phyloP scores from a whole-genome alignment of 768 basidiomycete genomes.

The Russula griseocarnosa region DNA sequence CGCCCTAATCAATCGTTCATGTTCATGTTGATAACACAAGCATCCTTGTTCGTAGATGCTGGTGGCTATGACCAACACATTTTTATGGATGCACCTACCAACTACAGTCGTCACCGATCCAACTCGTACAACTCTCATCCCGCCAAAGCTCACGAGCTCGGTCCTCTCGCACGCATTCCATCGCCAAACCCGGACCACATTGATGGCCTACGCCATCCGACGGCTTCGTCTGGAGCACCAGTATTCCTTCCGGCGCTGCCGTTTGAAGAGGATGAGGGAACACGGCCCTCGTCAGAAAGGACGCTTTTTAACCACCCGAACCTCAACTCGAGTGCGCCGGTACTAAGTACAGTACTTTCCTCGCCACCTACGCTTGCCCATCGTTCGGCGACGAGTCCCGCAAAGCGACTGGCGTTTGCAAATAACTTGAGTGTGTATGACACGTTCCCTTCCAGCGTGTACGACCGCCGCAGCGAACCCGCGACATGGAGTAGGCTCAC shows the following conservation, averaged over 20 bases:
- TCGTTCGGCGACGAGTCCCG: conserved; percentile 63
- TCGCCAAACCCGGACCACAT: conserved; percentile 82
- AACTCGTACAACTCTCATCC: conserved; percentile 73
- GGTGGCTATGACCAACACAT: conserved; percentile 61
- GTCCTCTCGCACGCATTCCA: conserved; percentile 78
- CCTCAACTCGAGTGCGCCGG: conserved; percentile 83
- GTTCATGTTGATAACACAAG: not conserved
- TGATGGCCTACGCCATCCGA: conserved; percentile 73
- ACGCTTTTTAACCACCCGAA: conserved; percentile 69
- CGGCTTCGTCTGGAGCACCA: conserved; percentile 24
- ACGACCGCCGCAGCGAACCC: conserved; percentile 92
- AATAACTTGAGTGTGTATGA: conserved; percentile 92
- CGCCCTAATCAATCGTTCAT: conserved; percentile 23
- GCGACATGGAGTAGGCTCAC: conserved; percentile 97
- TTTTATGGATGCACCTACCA: conserved; percentile 45
- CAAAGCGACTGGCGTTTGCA: conserved; percentile 83
- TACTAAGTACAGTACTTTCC: conserved; percentile 56
- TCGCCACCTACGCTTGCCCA: conserved; percentile 56
- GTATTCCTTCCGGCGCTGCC: conserved; percentile 54
- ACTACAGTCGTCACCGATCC: conserved; percentile 58
- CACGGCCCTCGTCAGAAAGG: conserved; percentile 43
- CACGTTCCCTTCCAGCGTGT: conserved; percentile 88
- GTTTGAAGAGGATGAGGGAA: conserved; percentile 45
- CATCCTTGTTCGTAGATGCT: conserved; percentile 49
- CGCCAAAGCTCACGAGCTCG: conserved; percentile 52